Conservation (phyloP, 805 yeast genomes). For the Wickerhamomyces canadensis region DNA sequence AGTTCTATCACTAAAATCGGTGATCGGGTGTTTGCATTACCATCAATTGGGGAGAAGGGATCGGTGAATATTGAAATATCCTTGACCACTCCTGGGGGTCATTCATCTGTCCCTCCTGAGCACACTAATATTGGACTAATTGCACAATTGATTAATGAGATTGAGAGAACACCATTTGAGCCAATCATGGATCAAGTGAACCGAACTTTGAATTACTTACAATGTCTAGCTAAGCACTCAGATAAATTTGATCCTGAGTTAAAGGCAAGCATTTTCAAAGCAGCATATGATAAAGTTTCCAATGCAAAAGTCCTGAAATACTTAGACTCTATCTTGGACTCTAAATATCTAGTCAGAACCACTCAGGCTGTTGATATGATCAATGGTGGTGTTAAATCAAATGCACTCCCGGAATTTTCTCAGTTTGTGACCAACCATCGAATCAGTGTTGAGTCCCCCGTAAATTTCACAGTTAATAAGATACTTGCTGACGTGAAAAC, state of each 20-base stretch:
- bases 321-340: slow-evolving; percentile 3
- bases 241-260: slow-evolving; percentile 17
- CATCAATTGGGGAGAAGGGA: slow-evolving; percentile 57
- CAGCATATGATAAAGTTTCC: slow-evolving; percentile 27
- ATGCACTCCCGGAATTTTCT: slow-evolving; percentile 58
- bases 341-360: slow-evolving; percentile 11
- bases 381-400: slow-evolving; percentile 63
- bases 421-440: slow-evolving; percentile 52
- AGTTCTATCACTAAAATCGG: slow-evolving; percentile 25
- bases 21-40: slow-evolving; percentile 40
- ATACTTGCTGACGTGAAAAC: neutral
- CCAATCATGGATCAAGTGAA: slow-evolving; percentile 46
- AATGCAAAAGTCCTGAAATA: slow-evolving; percentile 25
- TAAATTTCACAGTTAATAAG: slow-evolving; percentile 23
- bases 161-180: slow-evolving; percentile 49
- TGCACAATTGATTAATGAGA: slow-evolving; percentile 45
- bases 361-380: slow-evolving; percentile 24
- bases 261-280: slow-evolving; percentile 27
- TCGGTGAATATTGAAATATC: slow-evolving; percentile 43
- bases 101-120: slow-evolving; percentile 74
- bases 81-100: slow-evolving; percentile 67
- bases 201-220: slow-evolving; percentile 53
- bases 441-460: slow-evolving; percentile 47
- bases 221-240: slow-evolving; percentile 52
- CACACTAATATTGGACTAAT: slow-evolving; percentile 77